Conservation (phyloP, 768 basidiomycete species). For the Kwoniella mangroviensis region DNA sequence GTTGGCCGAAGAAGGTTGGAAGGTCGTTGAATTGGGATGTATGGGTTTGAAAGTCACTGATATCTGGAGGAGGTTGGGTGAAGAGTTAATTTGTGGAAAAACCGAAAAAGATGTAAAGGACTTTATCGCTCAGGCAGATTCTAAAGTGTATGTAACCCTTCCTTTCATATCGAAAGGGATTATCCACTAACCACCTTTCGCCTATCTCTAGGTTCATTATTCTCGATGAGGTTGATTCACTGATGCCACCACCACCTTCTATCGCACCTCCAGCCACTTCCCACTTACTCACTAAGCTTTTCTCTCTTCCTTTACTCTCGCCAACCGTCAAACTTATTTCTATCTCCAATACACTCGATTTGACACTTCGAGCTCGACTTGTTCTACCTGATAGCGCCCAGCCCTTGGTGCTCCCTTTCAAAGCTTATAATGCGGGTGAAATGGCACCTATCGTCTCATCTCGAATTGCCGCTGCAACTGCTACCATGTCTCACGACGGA, state of each 20-base stretch:
- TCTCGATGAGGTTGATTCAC: conserved; percentile 58
- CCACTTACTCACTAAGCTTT: conserved; percentile 54
- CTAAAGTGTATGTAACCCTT: conserved; percentile 6
- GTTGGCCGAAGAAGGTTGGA: conserved; percentile 39
- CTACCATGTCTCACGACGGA: conserved; percentile 7
- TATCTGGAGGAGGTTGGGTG: conserved; percentile 52
- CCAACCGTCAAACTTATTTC: conserved; percentile 53
- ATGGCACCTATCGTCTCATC: conserved; percentile 54
- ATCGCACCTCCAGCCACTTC: conserved; percentile 44
- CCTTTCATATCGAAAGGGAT: neutral
- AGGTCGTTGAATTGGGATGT: conserved; percentile 54
- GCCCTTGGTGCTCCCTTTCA: conserved; percentile 55
- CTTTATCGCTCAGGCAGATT: conserved; percentile 2
- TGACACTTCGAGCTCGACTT: conserved; percentile 54
- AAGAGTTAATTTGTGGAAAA: conserved; percentile 45
- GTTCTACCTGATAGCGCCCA: conserved; percentile 45
- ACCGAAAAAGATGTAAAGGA: conserved; percentile 37
- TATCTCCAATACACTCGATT: conserved; percentile 59
- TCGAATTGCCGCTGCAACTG: conserved; percentile 43
- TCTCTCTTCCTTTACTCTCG: conserved; percentile 48
- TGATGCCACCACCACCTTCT: conserved; percentile 50
- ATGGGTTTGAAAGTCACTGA: conserved; percentile 53
- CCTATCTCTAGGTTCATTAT: conserved; percentile 47
- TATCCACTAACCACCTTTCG: neutral
- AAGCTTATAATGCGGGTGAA: conserved; percentile 53